Evolutionary conservation across 1,284 basidiomycete genomes (phyloP).

Genomic region (Sporisorium sorghi): DNA sequence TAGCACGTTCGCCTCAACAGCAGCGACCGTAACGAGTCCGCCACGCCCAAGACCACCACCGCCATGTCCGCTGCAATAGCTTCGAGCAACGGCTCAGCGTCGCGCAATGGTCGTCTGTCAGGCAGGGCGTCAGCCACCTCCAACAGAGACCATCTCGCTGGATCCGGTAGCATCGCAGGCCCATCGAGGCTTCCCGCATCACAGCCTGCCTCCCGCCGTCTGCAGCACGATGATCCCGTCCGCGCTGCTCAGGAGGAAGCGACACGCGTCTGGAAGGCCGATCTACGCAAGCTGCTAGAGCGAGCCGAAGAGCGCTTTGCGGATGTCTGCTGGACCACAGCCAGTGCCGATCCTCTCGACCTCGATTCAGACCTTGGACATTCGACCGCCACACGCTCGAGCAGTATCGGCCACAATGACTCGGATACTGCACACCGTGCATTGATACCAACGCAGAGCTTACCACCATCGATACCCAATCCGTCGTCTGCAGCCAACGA

Average conservation of each 20-base stretch:
- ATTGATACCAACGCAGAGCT: slow-evolving; percentile 9
- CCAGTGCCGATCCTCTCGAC: neutral
- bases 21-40: slow-evolving; percentile 1
- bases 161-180: neutral
- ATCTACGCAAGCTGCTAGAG: slow-evolving; percentile 49
- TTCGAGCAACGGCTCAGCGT: neutral
- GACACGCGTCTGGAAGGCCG: slow-evolving; percentile 49
- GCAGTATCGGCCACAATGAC: neutral
- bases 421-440: slow-evolving; percentile 3
- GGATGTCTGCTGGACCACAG: slow-evolving; percentile 60
- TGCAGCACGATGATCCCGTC: slow-evolving; percentile 27
- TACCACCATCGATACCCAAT: slow-evolving; percentile 16
- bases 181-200: slow-evolving; percentile 11
- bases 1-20: neutral
- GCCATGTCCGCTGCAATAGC: slow-evolving; percentile 7
- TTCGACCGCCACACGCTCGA: neutral
- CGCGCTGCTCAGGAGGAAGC: slow-evolving; percentile 46
- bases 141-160: neutral
- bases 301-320: slow-evolving; percentile 56
- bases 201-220: neutral
- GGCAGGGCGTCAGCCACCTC: neutral
- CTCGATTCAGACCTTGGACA: slow-evolving; percentile 23
- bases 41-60: too few species aligned
- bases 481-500: neutral
- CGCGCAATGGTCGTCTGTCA: neutral